Evolutionary conservation across 768 basidiomycete genomes (phyloP).

Genomic region (Lactarius psammicola): DNA sequence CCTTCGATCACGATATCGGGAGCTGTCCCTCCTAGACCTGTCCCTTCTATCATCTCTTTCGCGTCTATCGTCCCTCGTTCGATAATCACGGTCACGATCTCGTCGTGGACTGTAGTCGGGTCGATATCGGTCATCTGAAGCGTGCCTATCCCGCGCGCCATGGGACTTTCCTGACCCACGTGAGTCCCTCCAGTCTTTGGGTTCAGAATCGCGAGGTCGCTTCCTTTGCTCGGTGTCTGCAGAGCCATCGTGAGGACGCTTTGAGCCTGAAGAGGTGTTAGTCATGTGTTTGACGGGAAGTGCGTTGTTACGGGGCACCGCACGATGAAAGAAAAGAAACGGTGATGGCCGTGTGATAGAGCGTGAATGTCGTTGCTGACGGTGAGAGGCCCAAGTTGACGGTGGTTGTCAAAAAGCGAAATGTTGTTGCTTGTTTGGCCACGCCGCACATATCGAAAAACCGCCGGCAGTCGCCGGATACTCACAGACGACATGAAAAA

Average conservation of each 20-base stretch:
- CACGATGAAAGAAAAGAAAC: slow-evolving; percentile 57
- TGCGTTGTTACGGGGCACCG: slow-evolving; percentile 73
- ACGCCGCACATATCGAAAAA: not conserved
- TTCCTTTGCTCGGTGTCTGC: slow-evolving; percentile 47
- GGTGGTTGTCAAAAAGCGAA: slow-evolving; percentile 14
- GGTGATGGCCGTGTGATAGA: slow-evolving; percentile 4
- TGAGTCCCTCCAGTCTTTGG: slow-evolving; percentile 69
- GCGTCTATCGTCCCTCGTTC: slow-evolving; percentile 39
- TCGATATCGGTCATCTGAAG: slow-evolving; percentile 36
- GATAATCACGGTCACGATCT: slow-evolving; percentile 33
- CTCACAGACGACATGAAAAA: not conserved
- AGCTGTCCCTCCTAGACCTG: slow-evolving; percentile 40
- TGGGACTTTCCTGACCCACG: slow-evolving; percentile 41
- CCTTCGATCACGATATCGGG: slow-evolving; percentile 32
- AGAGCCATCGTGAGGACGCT: slow-evolving; percentile 71
- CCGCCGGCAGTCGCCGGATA: slow-evolving; percentile 8
- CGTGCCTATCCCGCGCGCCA: slow-evolving; percentile 36
- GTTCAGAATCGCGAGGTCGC: slow-evolving; percentile 53
- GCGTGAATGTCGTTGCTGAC: slow-evolving; percentile 18
- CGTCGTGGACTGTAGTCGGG: slow-evolving; percentile 32
- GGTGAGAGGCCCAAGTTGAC: not conserved
- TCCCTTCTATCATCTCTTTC: slow-evolving; percentile 30
- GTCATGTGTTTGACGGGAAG: slow-evolving; percentile 51
- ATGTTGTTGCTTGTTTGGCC: slow-evolving; percentile 17
- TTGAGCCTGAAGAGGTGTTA: slow-evolving; percentile 81